Evolutionary conservation across 2,329 filamentous ascomycete genomes (phyloP).

Genomic region (Colletotrichum cereale): DNA sequence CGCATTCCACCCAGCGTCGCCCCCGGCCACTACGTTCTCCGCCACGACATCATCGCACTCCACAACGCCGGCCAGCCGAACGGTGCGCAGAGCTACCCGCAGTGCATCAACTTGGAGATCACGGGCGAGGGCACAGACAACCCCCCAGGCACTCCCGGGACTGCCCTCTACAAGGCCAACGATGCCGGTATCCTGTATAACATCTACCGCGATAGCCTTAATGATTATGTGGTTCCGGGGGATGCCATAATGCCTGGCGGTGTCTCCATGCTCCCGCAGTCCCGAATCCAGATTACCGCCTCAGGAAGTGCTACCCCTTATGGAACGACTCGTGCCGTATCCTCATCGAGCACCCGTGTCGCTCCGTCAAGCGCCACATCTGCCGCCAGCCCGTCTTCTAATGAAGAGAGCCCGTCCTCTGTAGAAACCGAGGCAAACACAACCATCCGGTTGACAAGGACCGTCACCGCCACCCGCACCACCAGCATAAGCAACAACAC

Average conservation of each 20-base stretch:
- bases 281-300: conserved; percentile 38
- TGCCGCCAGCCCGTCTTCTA: neutral
- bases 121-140: conserved; percentile 62
- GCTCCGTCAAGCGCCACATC: neutral
- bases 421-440: neutral
- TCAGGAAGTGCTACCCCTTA: conserved; percentile 40
- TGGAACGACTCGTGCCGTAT: neutral
- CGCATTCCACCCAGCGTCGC: conserved; percentile 61
- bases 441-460: neutral
- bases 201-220: conserved; percentile 58
- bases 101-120: conserved; percentile 69
- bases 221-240: conserved; percentile 44
- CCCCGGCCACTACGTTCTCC: conserved; percentile 66
- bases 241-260: conserved; percentile 47
- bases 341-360: neutral
- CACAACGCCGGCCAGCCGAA: conserved; percentile 58
- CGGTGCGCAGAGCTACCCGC: conserved; percentile 63
- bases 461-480: neutral
- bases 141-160: conserved; percentile 61
- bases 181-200: conserved; percentile 68
- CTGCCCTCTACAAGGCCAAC: conserved; percentile 63
- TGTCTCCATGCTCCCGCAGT: conserved; percentile 41
- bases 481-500: neutral
- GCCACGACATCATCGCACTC: conserved; percentile 67
- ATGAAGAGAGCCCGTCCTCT: neutral